Evolutionary conservation across 2,329 filamentous ascomycete species (phyloP).

Genomic region (Aspergillus floridensis): DNA sequence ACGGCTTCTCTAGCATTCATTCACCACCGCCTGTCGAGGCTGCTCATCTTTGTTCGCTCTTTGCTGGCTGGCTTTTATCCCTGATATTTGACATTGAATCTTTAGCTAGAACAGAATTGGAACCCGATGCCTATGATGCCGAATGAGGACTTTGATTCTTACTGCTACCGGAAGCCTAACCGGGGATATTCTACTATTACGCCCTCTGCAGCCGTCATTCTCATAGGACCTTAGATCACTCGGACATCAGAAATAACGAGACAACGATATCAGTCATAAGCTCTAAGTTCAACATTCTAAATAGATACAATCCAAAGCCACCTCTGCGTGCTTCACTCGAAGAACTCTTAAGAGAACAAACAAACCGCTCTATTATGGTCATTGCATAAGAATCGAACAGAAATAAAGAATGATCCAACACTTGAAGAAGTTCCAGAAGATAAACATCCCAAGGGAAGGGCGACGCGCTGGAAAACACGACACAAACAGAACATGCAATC

Average conservation of each 20-base stretch:
- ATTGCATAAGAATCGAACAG: conserved; percentile 2
- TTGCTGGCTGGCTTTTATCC: too few relatives aligned
- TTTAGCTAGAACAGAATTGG: too few relatives aligned
- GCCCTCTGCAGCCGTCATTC: too few relatives aligned
- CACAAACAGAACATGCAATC: background rate
- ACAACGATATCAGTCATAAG: background rate
- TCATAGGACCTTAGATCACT: too few relatives aligned
- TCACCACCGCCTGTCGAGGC: too few relatives aligned
- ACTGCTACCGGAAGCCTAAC: too few relatives aligned
- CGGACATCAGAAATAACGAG: background rate
- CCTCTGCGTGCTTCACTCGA: background rate
- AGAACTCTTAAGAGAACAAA: background rate
- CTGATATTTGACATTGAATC: too few relatives aligned
- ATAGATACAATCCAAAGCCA: background rate
- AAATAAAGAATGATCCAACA: background rate
- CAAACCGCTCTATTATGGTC: conserved; percentile 8
- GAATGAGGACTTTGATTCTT: too few relatives aligned
- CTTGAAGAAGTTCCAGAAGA: background rate
- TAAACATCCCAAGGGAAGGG: conserved; percentile 1
- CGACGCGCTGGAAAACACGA: conserved; percentile 6
- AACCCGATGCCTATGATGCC: too few relatives aligned
- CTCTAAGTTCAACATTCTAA: background rate
- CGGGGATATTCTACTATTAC: too few relatives aligned
- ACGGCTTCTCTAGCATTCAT: too few relatives aligned
- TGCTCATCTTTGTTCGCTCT: too few relatives aligned